These are phyloP conservation scores for Aristolochia californica DNA, from an alignment of 164 flowering plant genomes.

Conservation along the genomic window DNA sequence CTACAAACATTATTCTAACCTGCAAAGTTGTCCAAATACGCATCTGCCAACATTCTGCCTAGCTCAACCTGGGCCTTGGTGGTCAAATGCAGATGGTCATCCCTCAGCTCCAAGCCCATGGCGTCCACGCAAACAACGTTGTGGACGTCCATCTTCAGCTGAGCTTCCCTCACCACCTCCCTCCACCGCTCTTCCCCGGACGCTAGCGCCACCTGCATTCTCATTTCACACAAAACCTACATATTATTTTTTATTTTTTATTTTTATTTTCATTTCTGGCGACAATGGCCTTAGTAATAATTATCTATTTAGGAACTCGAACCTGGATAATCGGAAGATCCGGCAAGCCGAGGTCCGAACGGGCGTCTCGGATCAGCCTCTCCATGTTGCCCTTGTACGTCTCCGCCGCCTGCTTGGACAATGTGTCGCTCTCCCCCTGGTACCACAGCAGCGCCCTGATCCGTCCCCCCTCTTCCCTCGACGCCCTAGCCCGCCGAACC, in stretches of 20 bases:
- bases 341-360: too few relatives aligned
- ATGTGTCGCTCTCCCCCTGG: slow-evolving; percentile 80
- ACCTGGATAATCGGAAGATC: slow-evolving; percentile 22
- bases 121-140: slow-evolving; percentile 71
- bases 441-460: slow-evolving; percentile 68
- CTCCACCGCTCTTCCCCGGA: slow-evolving; percentile 46
- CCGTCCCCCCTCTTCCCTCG: slow-evolving; percentile 39
- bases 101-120: slow-evolving; percentile 45
- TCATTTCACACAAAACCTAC: not conserved
- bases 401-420: slow-evolving; percentile 14
- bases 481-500: slow-evolving; percentile 34
- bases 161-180: slow-evolving; percentile 66
- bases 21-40: slow-evolving; percentile 22
- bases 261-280: not conserved
- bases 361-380: slow-evolving; percentile 24
- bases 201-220: slow-evolving; percentile 67
- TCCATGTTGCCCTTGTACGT: too few relatives aligned
- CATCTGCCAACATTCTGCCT: slow-evolving; percentile 51
- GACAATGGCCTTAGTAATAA: too few relatives aligned
- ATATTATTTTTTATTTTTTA: not conserved
- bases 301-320: slow-evolving; percentile 8
- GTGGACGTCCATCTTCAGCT: slow-evolving; percentile 32
- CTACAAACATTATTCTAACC: too few relatives aligned
- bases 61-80: slow-evolving; percentile 46
- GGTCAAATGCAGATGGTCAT: slow-evolving; percentile 59